Evolutionary conservation across 495 filamentous ascomycete genomes (phyloP), one percentile per base, ranked within the genome.

Genomic region (Rhypophila decipiens): DNA sequence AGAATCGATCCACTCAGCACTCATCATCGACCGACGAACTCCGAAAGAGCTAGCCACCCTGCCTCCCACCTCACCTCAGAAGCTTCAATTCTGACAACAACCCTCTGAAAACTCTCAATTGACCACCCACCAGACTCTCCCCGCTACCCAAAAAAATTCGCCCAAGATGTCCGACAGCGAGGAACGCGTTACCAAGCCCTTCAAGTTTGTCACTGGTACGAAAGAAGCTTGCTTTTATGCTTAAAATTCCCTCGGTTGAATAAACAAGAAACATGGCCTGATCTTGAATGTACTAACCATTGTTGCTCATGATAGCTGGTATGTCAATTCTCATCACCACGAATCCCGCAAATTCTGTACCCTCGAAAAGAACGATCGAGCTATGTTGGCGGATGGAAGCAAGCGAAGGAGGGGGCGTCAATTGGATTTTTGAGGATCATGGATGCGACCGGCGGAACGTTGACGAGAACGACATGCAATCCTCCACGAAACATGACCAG

Each of bases 181-280:
- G 15, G 86, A 96, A 64, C 85, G 85, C 68, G 82, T 87, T 71
- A 96, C 90, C 70, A 99, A 95, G 82, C 93, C 93, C 71, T 99
- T 99, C 86, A 99, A 99, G 85, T 97, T 96, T 75, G 93, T 97
- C 56, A 97, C 93, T 73, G 93, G 91, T 95, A 83, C 76, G 88
- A 64, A 41, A 42, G 18, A n/a, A n/a, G n/a, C n/a, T n/a, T n/a
- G n/a, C n/a, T 42, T 44, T 39, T n/a, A 34, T 31, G 39, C 11
- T 35, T 45, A 39, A 45, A 52, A 64, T 58, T 67, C 52, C 61
- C 63, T 52, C 47, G 50, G 45, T 49, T 34, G 24, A 8, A 5
- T 20, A 11, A 15, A 4, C 27, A 40, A 45, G 27, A 42, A 20
- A 53, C 61, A 71, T 66, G 59, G 53, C 60, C 59, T 70, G 64